Percentiles rank a stretch among this genome's conserved stretches.
Evolutionary conservation across 108 stramenopile species (phyloP).

Genomic region (Epithemia pelagica): DNA sequence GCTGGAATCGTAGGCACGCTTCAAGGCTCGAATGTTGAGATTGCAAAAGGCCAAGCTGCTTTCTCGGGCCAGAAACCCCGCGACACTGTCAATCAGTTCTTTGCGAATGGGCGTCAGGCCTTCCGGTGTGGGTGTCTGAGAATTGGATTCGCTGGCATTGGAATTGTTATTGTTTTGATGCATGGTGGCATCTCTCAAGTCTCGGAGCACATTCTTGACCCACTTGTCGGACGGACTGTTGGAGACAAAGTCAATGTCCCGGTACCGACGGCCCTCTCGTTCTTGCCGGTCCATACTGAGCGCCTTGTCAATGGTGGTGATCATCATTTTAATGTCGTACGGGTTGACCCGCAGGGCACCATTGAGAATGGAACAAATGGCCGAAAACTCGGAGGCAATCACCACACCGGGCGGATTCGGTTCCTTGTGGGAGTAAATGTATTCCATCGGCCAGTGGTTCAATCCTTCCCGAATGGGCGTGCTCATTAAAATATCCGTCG

Average conservation of each 20-base stretch:
- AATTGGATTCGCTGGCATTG: constrained; percentile 15
- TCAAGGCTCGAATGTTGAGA: constrained; percentile 52
- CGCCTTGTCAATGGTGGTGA: constrained; percentile 89
- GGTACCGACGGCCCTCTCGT: constrained; percentile 80
- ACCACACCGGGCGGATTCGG: constrained; percentile 86
- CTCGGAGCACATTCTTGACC: constrained; percentile 91
- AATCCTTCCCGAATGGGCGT: constrained; percentile 95
- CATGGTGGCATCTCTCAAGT: constrained; percentile 68
- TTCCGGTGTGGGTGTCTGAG: constrained; percentile 9
- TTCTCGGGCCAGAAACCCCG: constrained; percentile 64
- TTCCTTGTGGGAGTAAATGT: constrained; percentile 78
- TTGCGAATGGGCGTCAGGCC: constrained; percentile 21
- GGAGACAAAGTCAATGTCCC: constrained; percentile 95
- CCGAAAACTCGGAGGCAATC: constrained; percentile 95
- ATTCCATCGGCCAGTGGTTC: constrained; percentile 96
- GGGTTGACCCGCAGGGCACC: constrained; percentile 97
- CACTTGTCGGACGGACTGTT: constrained; percentile 90
- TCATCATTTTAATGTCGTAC: constrained; percentile 86
- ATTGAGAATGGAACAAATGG: constrained; percentile 92
- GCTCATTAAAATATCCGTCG: constrained; percentile 82
- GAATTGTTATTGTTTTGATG: constrained; percentile 11
- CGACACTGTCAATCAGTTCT: constrained; percentile 37
- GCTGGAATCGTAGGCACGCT: constrained; percentile 58
- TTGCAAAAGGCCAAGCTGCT: constrained; percentile 38
- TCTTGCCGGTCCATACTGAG: constrained; percentile 81